Evolutionary conservation across 1,139 yeast species (phyloP), one percentile per base, ranked within the genome.

Genomic region (Trichomonascaceae sp.): DNA sequence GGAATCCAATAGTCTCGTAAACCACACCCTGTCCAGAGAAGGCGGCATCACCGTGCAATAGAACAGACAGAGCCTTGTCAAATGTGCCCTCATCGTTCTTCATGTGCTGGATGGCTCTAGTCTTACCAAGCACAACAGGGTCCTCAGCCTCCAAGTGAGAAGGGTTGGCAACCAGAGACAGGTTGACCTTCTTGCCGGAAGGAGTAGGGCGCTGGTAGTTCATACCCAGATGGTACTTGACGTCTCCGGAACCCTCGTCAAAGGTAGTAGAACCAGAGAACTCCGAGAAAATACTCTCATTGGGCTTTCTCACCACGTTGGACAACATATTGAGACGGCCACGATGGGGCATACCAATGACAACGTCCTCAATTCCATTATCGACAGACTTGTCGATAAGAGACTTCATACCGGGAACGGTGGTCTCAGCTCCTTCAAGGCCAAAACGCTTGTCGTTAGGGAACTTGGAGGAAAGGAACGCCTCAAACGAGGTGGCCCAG

Each of bases 311-410:
- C 34, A 89, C 96, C 52, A 89, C 98, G 64, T 89, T 89, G 41
- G 96, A 84, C 63, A 89, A 73, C 79, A 89, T 87, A 62, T 89
- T 89, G 54, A 89, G 71, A 69, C 99, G 79, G 65, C 99, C 99
- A 73, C 99, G 84, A 64, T 89, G 98, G 38, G 99, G 96, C 98
- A 89, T 89, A 67, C 99, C 99, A 51, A 92, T 79, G 52, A 89
- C 93, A 43, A 89, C 75, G 57, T 89, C 97, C 63, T 87, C 96
- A 39, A 87, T 77, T 51, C 99, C 99, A 43, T 67, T 65, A 48
- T 85, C 96, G 35, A 87, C 97, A 30, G 95, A 74, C 44, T 87
- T 76, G 61, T 89, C 99, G 57, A 89, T 87, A 57, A 89, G 64
- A 33, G 96, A 81, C 67, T 89, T 89, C 71, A 89, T 78, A 66